Conservation (phyloP, 345 rosid species). For the Anacardium occidentale region DNA sequence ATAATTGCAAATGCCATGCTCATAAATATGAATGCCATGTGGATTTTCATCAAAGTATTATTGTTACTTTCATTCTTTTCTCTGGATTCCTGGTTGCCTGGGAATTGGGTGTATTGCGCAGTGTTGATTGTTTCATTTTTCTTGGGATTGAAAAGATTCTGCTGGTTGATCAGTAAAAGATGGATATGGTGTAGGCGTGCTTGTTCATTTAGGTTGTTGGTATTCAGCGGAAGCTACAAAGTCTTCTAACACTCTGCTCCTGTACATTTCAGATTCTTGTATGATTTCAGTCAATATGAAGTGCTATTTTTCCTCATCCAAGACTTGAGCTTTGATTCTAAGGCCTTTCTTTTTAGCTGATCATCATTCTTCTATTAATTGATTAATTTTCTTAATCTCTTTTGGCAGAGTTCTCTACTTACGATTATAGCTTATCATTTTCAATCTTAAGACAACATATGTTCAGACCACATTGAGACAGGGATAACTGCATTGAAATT, state of each 20-base stretch:
- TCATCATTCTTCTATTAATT: not conserved
- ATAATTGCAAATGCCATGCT: slow-evolving; percentile 17
- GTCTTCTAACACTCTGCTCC: slow-evolving; percentile 20
- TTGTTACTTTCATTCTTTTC: slow-evolving; percentile 22
- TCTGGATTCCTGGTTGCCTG: slow-evolving; percentile 23
- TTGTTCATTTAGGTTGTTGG: slow-evolving; percentile 31
- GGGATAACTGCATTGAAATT: no score
- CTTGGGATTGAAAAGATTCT: slow-evolving; percentile 24
- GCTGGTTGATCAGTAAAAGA: slow-evolving; percentile 25
- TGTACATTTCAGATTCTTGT: slow-evolving; percentile 43
- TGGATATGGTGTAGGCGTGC: slow-evolving; percentile 26
- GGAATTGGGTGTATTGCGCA: slow-evolving; percentile 33
- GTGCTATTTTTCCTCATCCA: slow-evolving; percentile 20
- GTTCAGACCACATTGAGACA: no score
- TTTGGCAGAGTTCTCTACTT: no score
- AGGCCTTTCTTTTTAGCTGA: not conserved
- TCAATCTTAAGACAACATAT: no score
- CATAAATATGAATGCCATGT: slow-evolving; percentile 23
- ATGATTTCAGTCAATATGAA: slow-evolving; percentile 26
- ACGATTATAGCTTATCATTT: no score
- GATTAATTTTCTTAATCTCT: not conserved
- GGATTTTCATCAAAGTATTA: slow-evolving; percentile 21
- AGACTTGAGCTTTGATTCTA: not conserved
- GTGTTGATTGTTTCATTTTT: slow-evolving; percentile 31
- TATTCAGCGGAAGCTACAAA: slow-evolving; percentile 25